These are phyloP conservation scores for Colletotrichum graminicola DNA, from an alignment of 2,329 filamentous ascomycete species.

Conservation along the genomic window DNA sequence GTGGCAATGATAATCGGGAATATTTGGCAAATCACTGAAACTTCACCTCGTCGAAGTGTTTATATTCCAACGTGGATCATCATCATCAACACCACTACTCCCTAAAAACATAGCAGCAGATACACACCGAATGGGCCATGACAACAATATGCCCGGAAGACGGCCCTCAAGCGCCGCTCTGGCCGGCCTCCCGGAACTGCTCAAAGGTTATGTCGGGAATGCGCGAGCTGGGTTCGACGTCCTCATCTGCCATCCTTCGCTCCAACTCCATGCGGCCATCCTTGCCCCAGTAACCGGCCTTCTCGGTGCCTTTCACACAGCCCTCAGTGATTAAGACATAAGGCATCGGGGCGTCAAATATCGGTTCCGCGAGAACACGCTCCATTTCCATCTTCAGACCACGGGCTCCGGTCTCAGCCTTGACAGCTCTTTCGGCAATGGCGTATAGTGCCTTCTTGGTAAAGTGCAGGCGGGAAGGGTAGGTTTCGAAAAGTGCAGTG, in stretches of 20 bases:
- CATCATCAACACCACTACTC: too few relatives aligned
- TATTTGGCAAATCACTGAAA: too few relatives aligned
- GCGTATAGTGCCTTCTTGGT: conserved; percentile 84
- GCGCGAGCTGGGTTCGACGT: conserved; percentile 48
- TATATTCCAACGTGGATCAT: too few relatives aligned
- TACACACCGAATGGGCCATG: not conserved
- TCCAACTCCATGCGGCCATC: conserved; percentile 79
- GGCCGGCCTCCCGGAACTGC: conserved; percentile 59
- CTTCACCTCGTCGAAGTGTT: too few relatives aligned
- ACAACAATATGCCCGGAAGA: not conserved
- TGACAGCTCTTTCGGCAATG: conserved; percentile 76
- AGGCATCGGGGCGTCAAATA: conserved; percentile 83
- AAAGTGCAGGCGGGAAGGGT: conserved; percentile 84
- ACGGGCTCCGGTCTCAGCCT: conserved; percentile 79
- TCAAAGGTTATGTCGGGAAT: conserved; percentile 52
- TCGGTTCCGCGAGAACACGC: conserved; percentile 80
- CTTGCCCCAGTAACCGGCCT: conserved; percentile 74
- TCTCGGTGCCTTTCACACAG: conserved; percentile 73
- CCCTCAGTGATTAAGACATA: conserved; percentile 81
- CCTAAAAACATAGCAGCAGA: not conserved
- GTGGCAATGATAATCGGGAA: too few relatives aligned
- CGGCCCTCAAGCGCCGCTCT: conserved; percentile 58
- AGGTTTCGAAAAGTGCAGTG: conserved; percentile 84
- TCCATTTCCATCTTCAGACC: conserved; percentile 86
- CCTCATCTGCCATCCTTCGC: conserved; percentile 74